Percentiles rank a stretch among this genome's conserved stretches.
Evolutionary conservation across 2,329 filamentous ascomycete species (phyloP).

Genomic region (Clonostachys rhizophaga): DNA sequence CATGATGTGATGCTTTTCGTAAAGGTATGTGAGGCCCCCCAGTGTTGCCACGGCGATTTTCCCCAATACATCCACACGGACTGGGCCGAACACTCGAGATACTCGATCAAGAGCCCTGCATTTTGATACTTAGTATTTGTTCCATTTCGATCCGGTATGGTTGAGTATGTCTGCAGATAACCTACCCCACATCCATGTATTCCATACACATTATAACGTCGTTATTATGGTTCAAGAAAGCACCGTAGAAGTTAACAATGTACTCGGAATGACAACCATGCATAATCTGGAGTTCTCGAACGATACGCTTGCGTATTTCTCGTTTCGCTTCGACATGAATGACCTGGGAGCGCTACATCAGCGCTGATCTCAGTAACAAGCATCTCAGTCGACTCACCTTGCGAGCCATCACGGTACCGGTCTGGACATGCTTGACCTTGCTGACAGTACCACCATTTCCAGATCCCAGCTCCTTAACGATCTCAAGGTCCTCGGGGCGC

Average conservation of each 20-base stretch:
- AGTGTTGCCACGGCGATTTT: constrained; percentile 97
- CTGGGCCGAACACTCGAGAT: constrained; percentile 89
- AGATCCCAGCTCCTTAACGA: constrained; percentile 89
- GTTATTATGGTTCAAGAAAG: constrained; percentile 92
- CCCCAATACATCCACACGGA: constrained; percentile 92
- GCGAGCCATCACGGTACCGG: constrained; percentile 93
- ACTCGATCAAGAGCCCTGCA: constrained; percentile 84
- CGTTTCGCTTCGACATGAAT: constrained; percentile 98
- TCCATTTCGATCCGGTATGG: not conserved
- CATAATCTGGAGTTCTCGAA: constrained; percentile 96
- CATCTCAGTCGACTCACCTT: constrained; percentile 58
- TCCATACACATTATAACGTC: constrained; percentile 99
- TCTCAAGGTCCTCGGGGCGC: constrained; percentile 84
- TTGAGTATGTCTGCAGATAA: not conserved
- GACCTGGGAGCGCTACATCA: constrained; percentile 50
- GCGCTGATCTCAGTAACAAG: not conserved
- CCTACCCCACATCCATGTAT: constrained; percentile 92
- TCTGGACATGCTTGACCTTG: constrained; percentile 87
- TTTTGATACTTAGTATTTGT: not conserved
- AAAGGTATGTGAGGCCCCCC: constrained; percentile 90
- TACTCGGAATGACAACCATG: constrained; percentile 95
- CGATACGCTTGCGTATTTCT: constrained; percentile 93
- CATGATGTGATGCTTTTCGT: constrained; percentile 96
- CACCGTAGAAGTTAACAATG: constrained; percentile 97
- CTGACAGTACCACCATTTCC: constrained; percentile 98